Evolutionary conservation across 1,284 basidiomycete species (phyloP).

Genomic region (Trichosporon inkin): DNA sequence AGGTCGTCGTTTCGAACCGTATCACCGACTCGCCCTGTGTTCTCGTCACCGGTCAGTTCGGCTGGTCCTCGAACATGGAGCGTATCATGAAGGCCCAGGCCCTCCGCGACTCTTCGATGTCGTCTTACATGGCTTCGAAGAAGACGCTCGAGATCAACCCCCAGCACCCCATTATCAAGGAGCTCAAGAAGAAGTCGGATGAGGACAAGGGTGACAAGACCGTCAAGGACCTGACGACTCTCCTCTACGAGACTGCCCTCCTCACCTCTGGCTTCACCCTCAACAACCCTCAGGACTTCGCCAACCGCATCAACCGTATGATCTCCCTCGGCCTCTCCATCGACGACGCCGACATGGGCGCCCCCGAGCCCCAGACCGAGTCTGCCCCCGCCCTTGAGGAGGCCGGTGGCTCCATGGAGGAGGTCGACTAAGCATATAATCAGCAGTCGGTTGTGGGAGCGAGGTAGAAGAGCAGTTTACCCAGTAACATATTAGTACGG

Average conservation of each 20-base stretch:
- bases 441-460: background rate
- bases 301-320: conserved; percentile 96
- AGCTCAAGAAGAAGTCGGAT: conserved; percentile 88
- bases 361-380: conserved; percentile 35
- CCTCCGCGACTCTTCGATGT: conserved; percentile 97
- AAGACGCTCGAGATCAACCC: conserved; percentile 99
- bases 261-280: conserved; percentile 90
- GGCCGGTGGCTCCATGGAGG: conserved; percentile 52
- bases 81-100: conserved; percentile 99
- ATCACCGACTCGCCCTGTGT: conserved; percentile 94
- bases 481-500: background rate
- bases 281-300: conserved; percentile 91
- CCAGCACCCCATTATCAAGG: conserved; percentile 84
- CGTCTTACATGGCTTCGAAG: conserved; percentile 98
- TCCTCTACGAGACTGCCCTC: conserved; percentile 94
- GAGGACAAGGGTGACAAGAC: conserved; percentile 99
- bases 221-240: conserved; percentile 89
- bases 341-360: conserved; percentile 47
- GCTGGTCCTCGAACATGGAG: conserved; percentile 99
- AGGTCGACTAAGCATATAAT: conserved; percentile 48
- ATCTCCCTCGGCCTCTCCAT: conserved; percentile 65
- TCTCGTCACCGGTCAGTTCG: conserved; percentile 96
- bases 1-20: conserved; percentile 97
- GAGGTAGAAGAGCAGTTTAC: conserved; percentile 4
- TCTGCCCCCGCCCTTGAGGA: conserved; percentile 46